phyloP scores from a whole-genome alignment of 192 early-diverging fungal genomes.

The Chytriomyces sp. region DNA sequence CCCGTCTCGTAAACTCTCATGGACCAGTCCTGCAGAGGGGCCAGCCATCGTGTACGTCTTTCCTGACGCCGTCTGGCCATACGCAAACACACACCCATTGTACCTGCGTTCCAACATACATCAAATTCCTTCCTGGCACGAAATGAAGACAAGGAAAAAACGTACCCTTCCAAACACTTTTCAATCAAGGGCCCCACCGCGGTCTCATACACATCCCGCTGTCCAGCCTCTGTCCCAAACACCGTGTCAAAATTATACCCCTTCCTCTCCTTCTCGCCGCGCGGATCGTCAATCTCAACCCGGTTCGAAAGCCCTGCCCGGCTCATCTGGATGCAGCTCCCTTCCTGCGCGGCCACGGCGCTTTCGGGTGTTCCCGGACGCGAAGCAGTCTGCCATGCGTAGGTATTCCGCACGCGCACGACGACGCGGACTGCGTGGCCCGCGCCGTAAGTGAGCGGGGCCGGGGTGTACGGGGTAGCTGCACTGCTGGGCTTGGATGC shows the following conservation, averaged over 20 bases:
- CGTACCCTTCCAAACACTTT: constrained; percentile 42
- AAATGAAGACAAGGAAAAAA: not conserved
- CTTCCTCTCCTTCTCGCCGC: constrained; percentile 20
- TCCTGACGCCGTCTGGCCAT: constrained; percentile 51
- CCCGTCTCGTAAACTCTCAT: constrained; percentile 27
- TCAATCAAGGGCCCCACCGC: constrained; percentile 42
- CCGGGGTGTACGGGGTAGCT: too few relatives aligned
- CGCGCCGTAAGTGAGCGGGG: not conserved
- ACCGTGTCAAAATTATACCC: constrained; percentile 46
- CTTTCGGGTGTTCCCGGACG: not conserved
- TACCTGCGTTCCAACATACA: constrained; percentile 6
- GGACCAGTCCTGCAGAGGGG: constrained; percentile 1
- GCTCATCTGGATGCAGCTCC: not conserved
- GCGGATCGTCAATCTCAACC: constrained; percentile 13
- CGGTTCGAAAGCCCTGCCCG: not conserved
- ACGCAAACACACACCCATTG: constrained; percentile 52
- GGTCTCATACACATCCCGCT: constrained; percentile 37
- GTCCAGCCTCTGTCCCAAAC: constrained; percentile 39
- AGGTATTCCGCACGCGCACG: not conserved
- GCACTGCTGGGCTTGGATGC: too few relatives aligned
- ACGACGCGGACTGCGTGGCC: constrained; percentile 5
- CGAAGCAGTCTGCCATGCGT: not conserved
- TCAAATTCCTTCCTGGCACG: not conserved
- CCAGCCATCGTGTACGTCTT: constrained; percentile 56
- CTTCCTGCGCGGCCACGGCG: not conserved